Percentiles rank a stretch among this genome's conserved stretches.
phyloP scores from a whole-genome alignment of 352 stramenopile species.

The Thalassiosira livingstoniorum region DNA sequence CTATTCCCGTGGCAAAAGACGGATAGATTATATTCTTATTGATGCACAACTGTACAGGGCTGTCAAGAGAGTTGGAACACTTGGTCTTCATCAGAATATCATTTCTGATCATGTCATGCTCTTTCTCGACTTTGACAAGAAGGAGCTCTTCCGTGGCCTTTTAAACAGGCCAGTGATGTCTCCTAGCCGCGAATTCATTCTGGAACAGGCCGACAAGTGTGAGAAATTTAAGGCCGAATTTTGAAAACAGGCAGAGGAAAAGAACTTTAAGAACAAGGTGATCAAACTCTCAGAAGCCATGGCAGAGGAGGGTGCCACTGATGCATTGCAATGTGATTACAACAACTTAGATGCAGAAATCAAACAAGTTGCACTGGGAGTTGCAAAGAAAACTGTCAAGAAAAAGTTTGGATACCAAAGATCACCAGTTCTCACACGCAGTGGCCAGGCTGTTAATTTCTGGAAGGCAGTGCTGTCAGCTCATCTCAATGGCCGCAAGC shows the following conservation, averaged over 20 bases:
- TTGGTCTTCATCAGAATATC: constrained; percentile 30
- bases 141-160: constrained; percentile 8
- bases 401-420: too few species aligned
- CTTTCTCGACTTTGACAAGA: neutral
- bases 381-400: neutral
- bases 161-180: constrained; percentile 3
- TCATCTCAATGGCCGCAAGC: neutral
- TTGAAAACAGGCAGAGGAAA: constrained; percentile 9
- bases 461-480: neutral
- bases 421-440: neutral
- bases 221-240: constrained; percentile 21
- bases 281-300: neutral
- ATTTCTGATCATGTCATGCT: too few species aligned
- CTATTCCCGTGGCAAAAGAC: constrained; percentile 1
- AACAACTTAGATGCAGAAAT: neutral
- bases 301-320: neutral
- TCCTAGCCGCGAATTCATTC: constrained; percentile 25
- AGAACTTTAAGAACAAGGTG: constrained; percentile 17
- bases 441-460: neutral
- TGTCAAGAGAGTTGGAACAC: constrained; percentile 10
- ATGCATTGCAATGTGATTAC: neutral
- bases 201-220: constrained; percentile 35
- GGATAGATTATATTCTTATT: constrained; percentile 41
- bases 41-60: neutral
- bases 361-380: neutral